These are phyloP conservation scores for Colletotrichum sp. DNA, from an alignment of 2,329 filamentous ascomycete genomes.

Conservation along the genomic window DNA sequence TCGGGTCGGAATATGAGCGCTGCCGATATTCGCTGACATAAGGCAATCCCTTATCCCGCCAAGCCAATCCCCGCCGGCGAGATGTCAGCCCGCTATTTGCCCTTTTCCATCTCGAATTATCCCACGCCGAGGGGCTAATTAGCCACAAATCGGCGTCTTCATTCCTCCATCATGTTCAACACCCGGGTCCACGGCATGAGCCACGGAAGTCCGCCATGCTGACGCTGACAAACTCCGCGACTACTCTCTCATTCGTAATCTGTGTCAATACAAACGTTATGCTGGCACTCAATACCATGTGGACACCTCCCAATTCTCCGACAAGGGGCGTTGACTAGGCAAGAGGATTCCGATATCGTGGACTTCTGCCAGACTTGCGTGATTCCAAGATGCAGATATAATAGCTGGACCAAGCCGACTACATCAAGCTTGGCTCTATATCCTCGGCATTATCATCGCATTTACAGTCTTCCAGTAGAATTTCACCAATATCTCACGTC, in stretches of 20 bases:
- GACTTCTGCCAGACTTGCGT: not conserved
- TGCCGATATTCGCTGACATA: rapidly evolving
- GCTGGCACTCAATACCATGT: not conserved
- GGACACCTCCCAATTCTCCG: not conserved
- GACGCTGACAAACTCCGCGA: not conserved
- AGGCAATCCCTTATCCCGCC: not conserved
- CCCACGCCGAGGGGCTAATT: not conserved
- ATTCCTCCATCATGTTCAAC: not conserved
- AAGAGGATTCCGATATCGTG: not conserved
- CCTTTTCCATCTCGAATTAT: not conserved
- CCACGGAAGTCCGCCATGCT: not conserved
- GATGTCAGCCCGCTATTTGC: not conserved
- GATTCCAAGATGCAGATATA: not conserved
- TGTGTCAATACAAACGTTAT: not conserved
- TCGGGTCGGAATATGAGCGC: not conserved
- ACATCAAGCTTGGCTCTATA: not conserved
- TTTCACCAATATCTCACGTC: not conserved
- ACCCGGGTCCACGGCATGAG: not conserved
- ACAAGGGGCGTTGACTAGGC: not conserved
- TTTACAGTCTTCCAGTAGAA: not conserved
- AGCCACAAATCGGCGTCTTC: not conserved
- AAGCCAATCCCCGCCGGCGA: not conserved
- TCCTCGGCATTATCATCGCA: not conserved
- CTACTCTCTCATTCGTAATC: not conserved
- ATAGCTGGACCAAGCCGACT: not conserved